Percentiles rank a stretch among this genome's conserved stretches.
These are phyloP conservation scores for Globisporangium nodosum DNA, from an alignment of 352 stramenopile genomes.

Conservation along the genomic window DNA sequence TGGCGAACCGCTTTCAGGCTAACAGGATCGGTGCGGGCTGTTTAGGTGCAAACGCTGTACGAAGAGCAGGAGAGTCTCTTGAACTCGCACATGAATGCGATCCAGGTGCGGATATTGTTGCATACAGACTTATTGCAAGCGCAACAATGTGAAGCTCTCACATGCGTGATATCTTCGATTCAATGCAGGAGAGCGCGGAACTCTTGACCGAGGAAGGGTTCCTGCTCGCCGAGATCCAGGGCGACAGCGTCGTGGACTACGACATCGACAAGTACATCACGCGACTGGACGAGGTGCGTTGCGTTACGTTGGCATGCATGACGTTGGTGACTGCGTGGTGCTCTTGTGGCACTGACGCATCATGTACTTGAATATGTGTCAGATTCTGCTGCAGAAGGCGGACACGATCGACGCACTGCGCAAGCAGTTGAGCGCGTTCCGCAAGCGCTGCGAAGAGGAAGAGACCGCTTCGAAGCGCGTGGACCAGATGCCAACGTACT, in stretches of 20 bases:
- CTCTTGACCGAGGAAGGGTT: conserved; percentile 95
- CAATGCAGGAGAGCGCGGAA: conserved; percentile 92
- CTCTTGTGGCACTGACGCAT: too few relatives aligned
- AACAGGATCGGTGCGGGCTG: neutral
- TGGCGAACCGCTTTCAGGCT: neutral
- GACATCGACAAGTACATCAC: conserved; percentile 94
- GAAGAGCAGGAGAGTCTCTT: conserved; percentile 96
- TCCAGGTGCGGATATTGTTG: conserved; percentile 59
- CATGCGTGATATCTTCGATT: neutral
- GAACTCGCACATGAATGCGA: conserved; percentile 95
- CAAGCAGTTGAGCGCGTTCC: conserved; percentile 80
- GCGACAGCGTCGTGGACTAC: conserved; percentile 87
- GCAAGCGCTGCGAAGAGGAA: conserved; percentile 75
- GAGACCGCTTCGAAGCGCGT: conserved; percentile 62
- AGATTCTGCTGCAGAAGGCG: conserved; percentile 93
- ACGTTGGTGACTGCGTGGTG: neutral
- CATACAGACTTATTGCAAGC: neutral
- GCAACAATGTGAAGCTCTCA: neutral
- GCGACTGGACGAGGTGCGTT: conserved; percentile 78
- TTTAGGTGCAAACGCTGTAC: conserved; percentile 88
- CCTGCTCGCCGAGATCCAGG: conserved; percentile 81
- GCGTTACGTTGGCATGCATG: neutral
- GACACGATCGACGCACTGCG: conserved; percentile 81
- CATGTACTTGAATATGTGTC: neutral
- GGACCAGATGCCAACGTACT: conserved; percentile 17